Base-by-base conservation (phyloP, 164 flowering plant species). In the Aristolochia contorta region DNA sequence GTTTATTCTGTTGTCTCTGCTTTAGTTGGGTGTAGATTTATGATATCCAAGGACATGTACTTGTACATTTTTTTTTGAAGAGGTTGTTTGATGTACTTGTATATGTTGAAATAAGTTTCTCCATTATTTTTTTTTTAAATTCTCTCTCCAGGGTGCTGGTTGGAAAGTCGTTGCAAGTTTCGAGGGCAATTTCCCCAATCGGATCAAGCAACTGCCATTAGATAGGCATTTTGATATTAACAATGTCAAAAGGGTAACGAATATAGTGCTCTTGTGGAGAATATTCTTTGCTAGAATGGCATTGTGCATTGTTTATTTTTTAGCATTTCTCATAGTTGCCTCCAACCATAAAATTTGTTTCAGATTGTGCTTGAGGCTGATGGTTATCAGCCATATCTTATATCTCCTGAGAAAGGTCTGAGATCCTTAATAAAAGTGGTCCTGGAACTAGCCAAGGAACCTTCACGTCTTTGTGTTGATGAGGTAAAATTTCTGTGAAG, bases 341-440 rank as follows among this genome's bases (percentile, higher is more conserved):
- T 27, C 23, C 59, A 54, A 0, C 19, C 41, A 20, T 54, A 41
- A 43, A 4, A 12, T 43, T 21, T 37, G 47, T 23, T 49, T 54
- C 79, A 94, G 99, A 80, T 94, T 72, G 99, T 94, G 61, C 75
- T 94, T 18, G 99, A 94, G 78, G 99, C 97, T 51, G 99, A 94
- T 78, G 99, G 99, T 68, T 94, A 94, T 79, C 99, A 94, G 65
- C 97, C 99, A 32, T 94, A 94, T 77, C 97, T 94, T 63, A 94
- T 94, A 65, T 94, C 99, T 67, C 99, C 99, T 6, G 99, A 94
- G 72, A 94, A 94, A 68, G 97, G 99, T 48, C 70, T 94, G 57
- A 80, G 99, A 64, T 94, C 99, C 51, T 74, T 94, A 59, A 89
- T 94, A 65, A 94, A 91, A 70, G 77, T 71, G 60, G 97, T 94